Base-by-base conservation (phyloP, 352 stramenopile genomes). In the Pythium plurisporium region DNA sequence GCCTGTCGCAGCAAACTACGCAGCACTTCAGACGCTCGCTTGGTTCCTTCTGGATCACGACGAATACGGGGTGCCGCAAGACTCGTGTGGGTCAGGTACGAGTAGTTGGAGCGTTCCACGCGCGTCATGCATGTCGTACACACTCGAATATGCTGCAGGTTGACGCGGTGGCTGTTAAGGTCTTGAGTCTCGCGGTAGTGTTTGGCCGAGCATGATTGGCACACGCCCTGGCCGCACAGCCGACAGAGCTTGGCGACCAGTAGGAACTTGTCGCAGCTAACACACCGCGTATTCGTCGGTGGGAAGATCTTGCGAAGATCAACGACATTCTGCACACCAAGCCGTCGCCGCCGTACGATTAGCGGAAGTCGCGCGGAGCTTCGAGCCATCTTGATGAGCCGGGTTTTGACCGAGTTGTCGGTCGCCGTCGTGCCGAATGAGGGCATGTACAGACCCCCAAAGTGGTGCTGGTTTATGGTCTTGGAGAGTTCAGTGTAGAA, bases 171-270 rank as follows among this genome's bases (percentile, higher is more conserved):
- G 11, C 12, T 47, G 23, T 17, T 2, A 14, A 11, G 19, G 8
- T 55, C 41, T 1, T 42, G 49, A 1, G 58, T 65, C 36, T 65
- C 58, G 20, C 69, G 61, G 26, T 74, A 57, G 38, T 72, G 62
- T 34, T 69, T 69, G 42, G n/a, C 44, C 22, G 64, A 74, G 63
- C 80, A 90, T 26, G 37, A 53, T 49, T 70, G 48, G 54, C 80
- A 89, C 33, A 87, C 77, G 47, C 70, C 62, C 52, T 84, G 82
- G 8, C 74, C 76, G 31, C 80, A 91, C 30, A 91, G 49, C 26
- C 78, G 66, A 55, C 80, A 91, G 25, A 67, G 67, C 34, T 82
- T 79, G 14, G 71, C 65, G 51, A 66, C 7, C 30, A 74, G 44
- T 17, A 87, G 53, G n/a, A 65, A 75, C 62, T 84, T 85, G 9